A percentile compares a stretch with the other conserved stretches of the same genome.
These are phyloP conservation scores for Boechera stricta DNA, from an alignment of 345 rosid genomes.

Conservation along the genomic window DNA sequence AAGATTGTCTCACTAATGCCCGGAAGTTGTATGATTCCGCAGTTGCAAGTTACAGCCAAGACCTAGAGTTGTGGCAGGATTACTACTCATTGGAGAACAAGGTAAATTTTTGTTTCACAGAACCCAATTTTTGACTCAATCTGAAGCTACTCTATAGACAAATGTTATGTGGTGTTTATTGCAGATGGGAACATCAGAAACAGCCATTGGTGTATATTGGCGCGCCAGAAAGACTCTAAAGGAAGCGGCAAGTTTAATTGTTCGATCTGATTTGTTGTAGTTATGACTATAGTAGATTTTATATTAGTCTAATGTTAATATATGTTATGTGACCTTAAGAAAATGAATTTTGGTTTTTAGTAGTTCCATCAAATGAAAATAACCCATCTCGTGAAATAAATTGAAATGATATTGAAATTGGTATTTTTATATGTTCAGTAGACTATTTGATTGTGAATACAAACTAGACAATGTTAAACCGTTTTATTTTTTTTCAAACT, in stretches of 20 bases:
- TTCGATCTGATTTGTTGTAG: constrained; percentile 9
- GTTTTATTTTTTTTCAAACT: background rate
- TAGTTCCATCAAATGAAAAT: background rate
- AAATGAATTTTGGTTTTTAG: background rate
- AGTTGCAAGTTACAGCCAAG: constrained; percentile 62
- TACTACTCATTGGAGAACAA: constrained; percentile 70
- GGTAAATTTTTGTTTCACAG: constrained; percentile 46
- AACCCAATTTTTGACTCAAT: background rate
- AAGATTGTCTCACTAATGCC: constrained; percentile 57
- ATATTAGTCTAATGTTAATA: background rate
- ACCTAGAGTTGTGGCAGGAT: constrained; percentile 66
- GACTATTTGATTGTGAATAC: constrained; percentile 13
- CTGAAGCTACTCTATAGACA: background rate
- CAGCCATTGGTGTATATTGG: too few species aligned
- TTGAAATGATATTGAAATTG: background rate
- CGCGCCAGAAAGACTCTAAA: constrained; percentile 70
- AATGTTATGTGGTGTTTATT: constrained; percentile 3
- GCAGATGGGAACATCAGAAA: constrained; percentile 20
- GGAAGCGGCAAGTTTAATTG: constrained; percentile 40
- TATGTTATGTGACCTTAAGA: background rate
- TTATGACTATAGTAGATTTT: background rate
- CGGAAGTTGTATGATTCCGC: constrained; percentile 81
- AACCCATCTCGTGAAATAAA: background rate
- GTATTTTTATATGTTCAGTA: background rate
- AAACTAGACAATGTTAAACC: background rate